Evolutionary conservation across 441 rosid genomes (phyloP), one percentile per base, ranked within the genome.

Genomic region (Biscutella laevigata): DNA sequence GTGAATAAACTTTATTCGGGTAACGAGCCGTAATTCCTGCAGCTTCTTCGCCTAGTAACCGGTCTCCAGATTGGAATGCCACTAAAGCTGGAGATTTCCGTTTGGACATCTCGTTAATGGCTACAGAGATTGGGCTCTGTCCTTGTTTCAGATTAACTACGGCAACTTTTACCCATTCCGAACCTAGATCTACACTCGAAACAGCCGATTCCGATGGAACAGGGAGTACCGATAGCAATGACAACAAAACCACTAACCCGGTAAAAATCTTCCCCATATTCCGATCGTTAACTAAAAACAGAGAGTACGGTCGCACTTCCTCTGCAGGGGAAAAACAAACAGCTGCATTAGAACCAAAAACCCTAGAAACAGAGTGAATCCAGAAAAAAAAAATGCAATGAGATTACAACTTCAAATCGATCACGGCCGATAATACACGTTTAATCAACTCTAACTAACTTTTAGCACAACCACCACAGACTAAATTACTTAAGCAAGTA

Each of bases 101-200:
- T 79, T 88, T 91, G 4, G 96, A 91, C 98, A 88, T 91, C 77
- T 91, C 98, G 53, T 91, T 91, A 52, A 91, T 91, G 13, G 96
- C 98, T 22, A 91, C 66, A 4, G 94, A 77, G 58, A 91, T 91
- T 4, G 98, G 98, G 27, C 76, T 74, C 71, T 91, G 98, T 29
- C 96, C 95, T 0, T 77, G 86, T 68, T 77, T 82, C n/a, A 88
- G 77, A 66, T 88, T 88, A 29, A 91, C 96, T 4, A 91, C 96
- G 0, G 94, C 94, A 16, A 88, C 89, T 71, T 88, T 91, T 5
- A 86, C 10, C 91, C 84, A 91, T 72, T 91, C 96, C 1, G 98
- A 82, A 9, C 96, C 98, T 42, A 91, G 91, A 85, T 91, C 98
- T 73, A 91, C 56, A 68, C 96, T 88, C 25, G 82, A 74, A 37